A percentile compares a stretch with the other conserved stretches of the same genome.
phyloP scores from a whole-genome alignment of 164 flowering plant species.

The Nymphaea colorata region DNA sequence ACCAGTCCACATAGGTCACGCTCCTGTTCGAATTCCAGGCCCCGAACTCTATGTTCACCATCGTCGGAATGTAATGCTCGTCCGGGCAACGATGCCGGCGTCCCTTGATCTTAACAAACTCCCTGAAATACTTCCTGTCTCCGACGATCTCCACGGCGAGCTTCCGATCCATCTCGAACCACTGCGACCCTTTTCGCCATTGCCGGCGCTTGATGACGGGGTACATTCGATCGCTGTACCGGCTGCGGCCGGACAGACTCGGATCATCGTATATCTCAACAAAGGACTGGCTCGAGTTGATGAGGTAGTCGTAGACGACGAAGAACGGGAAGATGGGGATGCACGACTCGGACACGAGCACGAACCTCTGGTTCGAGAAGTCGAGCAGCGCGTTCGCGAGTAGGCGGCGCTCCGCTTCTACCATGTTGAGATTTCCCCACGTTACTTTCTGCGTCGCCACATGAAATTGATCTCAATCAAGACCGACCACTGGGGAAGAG shows the following conservation, averaged over 20 bases:
- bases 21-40: constrained; percentile 34
- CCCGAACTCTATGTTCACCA: constrained; percentile 27
- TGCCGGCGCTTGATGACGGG: constrained; percentile 28
- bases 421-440: constrained; percentile 66
- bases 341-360: constrained; percentile 79
- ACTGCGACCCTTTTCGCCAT: constrained; percentile 77
- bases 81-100: constrained; percentile 11
- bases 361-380: constrained; percentile 56
- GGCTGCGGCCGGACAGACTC: constrained; percentile 49
- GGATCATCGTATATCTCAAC: constrained; percentile 40
- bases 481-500: too few species aligned
- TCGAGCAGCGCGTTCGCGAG: constrained; percentile 72
- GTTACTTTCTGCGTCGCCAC: constrained; percentile 34
- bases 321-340: constrained; percentile 74
- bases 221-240: constrained; percentile 34
- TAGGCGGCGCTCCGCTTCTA: constrained; percentile 68
- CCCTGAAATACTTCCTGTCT: constrained; percentile 29
- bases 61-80: constrained; percentile 70
- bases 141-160: constrained; percentile 43
- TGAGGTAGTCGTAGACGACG: constrained; percentile 53
- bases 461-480: not conserved
- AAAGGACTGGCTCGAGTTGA: constrained; percentile 30
- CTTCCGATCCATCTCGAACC: constrained; percentile 54
- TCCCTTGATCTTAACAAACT: constrained; percentile 15
- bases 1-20: constrained; percentile 71